Evolutionary conservation across 371 early-diverging fungal genomes (phyloP), one percentile per base, ranked within the genome.

Genomic region (Choanephora cucurbitarum): DNA sequence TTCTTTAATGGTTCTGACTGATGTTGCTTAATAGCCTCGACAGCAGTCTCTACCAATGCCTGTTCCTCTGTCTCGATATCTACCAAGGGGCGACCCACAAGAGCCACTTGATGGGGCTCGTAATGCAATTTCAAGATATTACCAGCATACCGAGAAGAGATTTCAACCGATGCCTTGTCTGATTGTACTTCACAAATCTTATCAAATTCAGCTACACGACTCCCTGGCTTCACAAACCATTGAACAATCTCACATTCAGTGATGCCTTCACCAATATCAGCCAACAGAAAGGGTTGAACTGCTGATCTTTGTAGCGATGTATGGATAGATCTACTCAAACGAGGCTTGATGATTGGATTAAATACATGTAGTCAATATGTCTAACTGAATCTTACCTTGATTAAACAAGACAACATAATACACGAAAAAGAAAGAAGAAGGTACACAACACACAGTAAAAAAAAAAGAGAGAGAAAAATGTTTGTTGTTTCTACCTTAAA

Each of bases 241-340:
- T 98, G 96, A 56, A 95, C 86, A 15, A 98, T 73, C 67, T 98
- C 97, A 69, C 92, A 93, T 70, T 98, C 98, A 3, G 94, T 95
- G 57, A 96, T 97, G 39, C 98, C 98, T 74, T 98, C 98, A 31
- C 98, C 98, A 58, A 98, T 95, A 77, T 98, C 98, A 1, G 98
- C 98, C 45, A 98, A 74, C 48, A 89, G 66, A 73, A 92, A 98
- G 0, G 93, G 90, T n/a, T 89, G 81, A 37, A 82, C 44, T 4
- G 19, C 28, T 7, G 7, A 28, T 28, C 28, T 3, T 5, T 28
- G 28, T 3, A 28, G 5, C 3, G 28, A 28, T 5, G 28, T 28
- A 32, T 61, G 45, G 40, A 58, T 45, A 18, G 48, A 49, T 18
- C 58, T 32, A 32, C 24, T 18, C 33, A 37, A 19, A 19, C 8